Conservation (phyloP, 345 rosid genomes). For the Moricandia arvensis region DNA sequence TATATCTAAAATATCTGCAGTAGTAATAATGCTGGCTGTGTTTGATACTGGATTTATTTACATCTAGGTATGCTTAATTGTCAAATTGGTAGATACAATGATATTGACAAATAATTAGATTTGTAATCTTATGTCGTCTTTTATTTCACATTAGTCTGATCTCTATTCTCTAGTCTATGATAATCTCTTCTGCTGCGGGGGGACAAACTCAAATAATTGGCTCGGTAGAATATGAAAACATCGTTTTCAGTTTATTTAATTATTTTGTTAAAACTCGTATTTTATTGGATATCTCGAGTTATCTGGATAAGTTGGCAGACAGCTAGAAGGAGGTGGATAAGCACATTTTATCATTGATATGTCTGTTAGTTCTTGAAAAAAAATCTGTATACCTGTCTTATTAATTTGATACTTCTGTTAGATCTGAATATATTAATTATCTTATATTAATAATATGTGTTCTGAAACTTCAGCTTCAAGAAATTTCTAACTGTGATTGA, state of each 20-base stretch:
- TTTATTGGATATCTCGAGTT: constrained; percentile 11
- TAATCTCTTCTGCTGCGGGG: constrained; percentile 3
- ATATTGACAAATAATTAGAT: neutral
- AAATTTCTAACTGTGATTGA: constrained; percentile 6
- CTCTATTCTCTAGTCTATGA: neutral
- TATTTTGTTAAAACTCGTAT: neutral
- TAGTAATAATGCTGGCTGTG: neutral
- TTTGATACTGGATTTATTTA: neutral
- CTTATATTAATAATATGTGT: neutral
- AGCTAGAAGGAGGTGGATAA: constrained; percentile 39
- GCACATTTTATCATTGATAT: constrained; percentile 21
- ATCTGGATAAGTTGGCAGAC: constrained; percentile 39
- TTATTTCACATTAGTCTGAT: neutral
- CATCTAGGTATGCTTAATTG: neutral
- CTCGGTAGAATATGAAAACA: neutral
- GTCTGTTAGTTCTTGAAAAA: neutral
- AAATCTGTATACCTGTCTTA: constrained; percentile 17
- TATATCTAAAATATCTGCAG: neutral
- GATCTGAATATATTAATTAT: constrained; percentile 6
- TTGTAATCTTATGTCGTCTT: neutral
- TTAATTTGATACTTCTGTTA: constrained; percentile 11
- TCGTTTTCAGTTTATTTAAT: constrained; percentile 9
- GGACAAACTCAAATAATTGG: neutral
- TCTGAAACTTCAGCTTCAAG: constrained; percentile 10
- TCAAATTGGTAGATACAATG: neutral